Percentiles rank a stretch among this genome's conserved stretches.
phyloP scores from a whole-genome alignment of 257 asterid genomes.

The Penstemon eatonii region DNA sequence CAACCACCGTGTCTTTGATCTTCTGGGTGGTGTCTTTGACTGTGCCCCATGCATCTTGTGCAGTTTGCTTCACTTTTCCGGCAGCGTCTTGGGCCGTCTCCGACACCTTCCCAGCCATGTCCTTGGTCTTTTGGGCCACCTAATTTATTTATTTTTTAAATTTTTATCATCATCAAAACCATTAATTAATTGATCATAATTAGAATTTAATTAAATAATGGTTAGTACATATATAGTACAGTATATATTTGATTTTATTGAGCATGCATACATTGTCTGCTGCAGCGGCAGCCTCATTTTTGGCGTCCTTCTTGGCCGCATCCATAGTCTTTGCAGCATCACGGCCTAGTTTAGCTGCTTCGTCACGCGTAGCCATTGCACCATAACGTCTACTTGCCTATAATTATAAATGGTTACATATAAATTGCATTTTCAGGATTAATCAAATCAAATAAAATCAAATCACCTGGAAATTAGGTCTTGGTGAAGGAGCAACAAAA shows the following conservation, averaged over 20 bases:
- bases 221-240: too few relatives aligned
- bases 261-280: constrained; percentile 42
- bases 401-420: not conserved
- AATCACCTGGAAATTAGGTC: constrained; percentile 39
- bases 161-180: too few relatives aligned
- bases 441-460: not conserved
- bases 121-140: constrained; percentile 48
- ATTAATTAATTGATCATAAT: too few relatives aligned
- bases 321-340: constrained; percentile 52
- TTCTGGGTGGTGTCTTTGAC: constrained; percentile 56
- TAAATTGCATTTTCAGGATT: not conserved
- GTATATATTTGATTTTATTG: too few relatives aligned
- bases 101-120: constrained; percentile 50
- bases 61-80: constrained; percentile 60
- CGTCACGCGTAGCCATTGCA: constrained; percentile 38
- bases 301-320: constrained; percentile 48
- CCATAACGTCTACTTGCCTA: constrained; percentile 36
- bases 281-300: constrained; percentile 39
- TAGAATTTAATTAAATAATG: too few relatives aligned
- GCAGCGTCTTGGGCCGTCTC: constrained; percentile 55
- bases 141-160: not conserved
- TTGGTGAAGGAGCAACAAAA: constrained; percentile 30
- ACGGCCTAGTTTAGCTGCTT: constrained; percentile 48
- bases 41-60: constrained; percentile 57
- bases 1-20: constrained; percentile 56